phyloP scores from a whole-genome alignment of 2,329 filamentous ascomycete genomes.

The Aspergillus oerlinghausenensis region DNA sequence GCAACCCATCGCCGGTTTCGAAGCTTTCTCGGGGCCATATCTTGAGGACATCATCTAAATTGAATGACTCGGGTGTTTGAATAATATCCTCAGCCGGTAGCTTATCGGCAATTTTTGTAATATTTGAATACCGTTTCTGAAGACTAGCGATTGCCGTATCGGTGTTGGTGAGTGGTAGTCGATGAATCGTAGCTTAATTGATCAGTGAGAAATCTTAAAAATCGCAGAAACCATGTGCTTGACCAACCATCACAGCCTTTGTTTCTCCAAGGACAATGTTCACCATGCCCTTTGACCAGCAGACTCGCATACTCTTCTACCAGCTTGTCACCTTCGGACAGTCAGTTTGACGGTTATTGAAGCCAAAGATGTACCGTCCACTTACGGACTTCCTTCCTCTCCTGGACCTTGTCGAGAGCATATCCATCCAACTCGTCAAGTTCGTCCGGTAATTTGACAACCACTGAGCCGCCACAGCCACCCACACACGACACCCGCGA shows the following conservation, averaged over 20 bases:
- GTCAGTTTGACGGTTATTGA: slow-evolving; percentile 3
- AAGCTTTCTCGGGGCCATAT: slow-evolving; percentile 27
- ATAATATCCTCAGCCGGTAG: slow-evolving; percentile 29
- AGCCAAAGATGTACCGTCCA: slow-evolving; percentile 6
- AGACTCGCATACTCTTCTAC: slow-evolving; percentile 71
- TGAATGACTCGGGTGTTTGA: slow-evolving; percentile 27
- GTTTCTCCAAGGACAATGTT: slow-evolving; percentile 80
- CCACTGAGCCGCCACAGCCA: slow-evolving; percentile 76
- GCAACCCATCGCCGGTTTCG: slow-evolving; percentile 2
- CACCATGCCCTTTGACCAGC: slow-evolving; percentile 69
- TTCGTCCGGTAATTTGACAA: slow-evolving; percentile 70
- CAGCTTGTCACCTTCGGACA: slow-evolving; percentile 55
- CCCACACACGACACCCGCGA: slow-evolving; percentile 79
- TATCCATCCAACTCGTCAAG: slow-evolving; percentile 52
- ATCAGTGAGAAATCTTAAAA: slow-evolving; percentile 6
- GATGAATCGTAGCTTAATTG: slow-evolving; percentile 56
- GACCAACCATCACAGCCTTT: slow-evolving; percentile 75
- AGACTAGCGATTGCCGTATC: slow-evolving; percentile 55
- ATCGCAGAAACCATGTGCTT: background rate
- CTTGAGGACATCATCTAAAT: slow-evolving; percentile 27
- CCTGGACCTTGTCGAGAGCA: slow-evolving; percentile 38
- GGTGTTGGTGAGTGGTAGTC: slow-evolving; percentile 61
- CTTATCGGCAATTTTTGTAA: slow-evolving; percentile 36
- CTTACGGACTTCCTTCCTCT: slow-evolving; percentile 41
- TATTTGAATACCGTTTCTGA: slow-evolving; percentile 59